These are phyloP conservation scores for Sphaerobolus stellatus DNA, from an alignment of 1,284 basidiomycete species.

Conservation along the genomic window DNA sequence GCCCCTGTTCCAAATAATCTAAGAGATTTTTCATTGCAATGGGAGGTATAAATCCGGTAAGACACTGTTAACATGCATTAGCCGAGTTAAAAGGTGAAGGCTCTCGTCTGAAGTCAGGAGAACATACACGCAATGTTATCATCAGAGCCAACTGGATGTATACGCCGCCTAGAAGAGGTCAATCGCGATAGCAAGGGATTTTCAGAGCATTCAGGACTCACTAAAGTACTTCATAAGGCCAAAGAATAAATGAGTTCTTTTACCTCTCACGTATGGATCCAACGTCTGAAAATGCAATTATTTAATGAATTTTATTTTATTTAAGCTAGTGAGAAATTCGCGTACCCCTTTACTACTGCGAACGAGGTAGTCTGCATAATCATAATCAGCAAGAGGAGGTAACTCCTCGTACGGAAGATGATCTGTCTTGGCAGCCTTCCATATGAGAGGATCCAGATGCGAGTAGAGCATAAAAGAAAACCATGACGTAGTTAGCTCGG, in stretches of 20 bases:
- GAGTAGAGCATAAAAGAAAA: constrained; percentile 55
- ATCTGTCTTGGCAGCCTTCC: constrained; percentile 41
- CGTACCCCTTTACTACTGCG: constrained; percentile 39
- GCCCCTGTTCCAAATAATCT: constrained; percentile 44
- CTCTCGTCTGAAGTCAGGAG: neutral
- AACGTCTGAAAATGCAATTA: constrained; percentile 5
- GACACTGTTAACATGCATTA: constrained; percentile 16
- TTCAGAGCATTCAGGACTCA: neutral
- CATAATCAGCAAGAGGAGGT: constrained; percentile 61
- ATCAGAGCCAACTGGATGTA: too few relatives aligned
- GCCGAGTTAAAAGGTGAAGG: neutral
- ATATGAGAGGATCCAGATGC: constrained; percentile 57
- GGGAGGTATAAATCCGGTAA: constrained; percentile 40
- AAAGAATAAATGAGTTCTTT: constrained; percentile 14
- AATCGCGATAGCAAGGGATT: too few relatives aligned
- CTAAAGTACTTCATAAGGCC: constrained; percentile 11
- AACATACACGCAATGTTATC: constrained; percentile 30
- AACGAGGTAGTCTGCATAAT: constrained; percentile 40
- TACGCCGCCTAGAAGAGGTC: too few relatives aligned
- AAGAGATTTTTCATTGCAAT: constrained; percentile 49
- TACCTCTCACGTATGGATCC: constrained; percentile 3
- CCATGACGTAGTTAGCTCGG: constrained; percentile 66
- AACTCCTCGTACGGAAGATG: constrained; percentile 46
- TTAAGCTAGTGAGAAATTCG: neutral
- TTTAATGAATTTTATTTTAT: neutral